Percentiles rank a stretch among this genome's conserved stretches.
Evolutionary conservation across 2,329 filamentous ascomycete species (phyloP).

Genomic region (Stemphylium beticola): DNA sequence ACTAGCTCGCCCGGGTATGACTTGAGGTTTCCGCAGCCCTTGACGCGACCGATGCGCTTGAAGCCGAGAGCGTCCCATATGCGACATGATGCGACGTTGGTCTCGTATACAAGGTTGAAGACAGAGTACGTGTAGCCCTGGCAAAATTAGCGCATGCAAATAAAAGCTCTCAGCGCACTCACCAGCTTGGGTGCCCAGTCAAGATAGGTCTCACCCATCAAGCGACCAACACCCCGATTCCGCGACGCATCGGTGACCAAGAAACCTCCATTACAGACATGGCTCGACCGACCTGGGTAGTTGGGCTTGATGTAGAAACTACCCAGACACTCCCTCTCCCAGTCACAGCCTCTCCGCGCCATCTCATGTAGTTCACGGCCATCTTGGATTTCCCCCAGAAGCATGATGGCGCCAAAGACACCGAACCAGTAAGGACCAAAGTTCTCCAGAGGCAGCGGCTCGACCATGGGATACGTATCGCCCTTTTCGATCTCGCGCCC

Average conservation of each 20-base stretch:
- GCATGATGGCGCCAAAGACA: constrained; percentile 87
- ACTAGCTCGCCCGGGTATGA: constrained; percentile 54
- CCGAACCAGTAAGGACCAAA: constrained; percentile 91
- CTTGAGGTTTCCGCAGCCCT: constrained; percentile 58
- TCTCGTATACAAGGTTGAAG: constrained; percentile 94
- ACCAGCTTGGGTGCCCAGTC: constrained; percentile 60
- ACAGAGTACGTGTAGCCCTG: constrained; percentile 88
- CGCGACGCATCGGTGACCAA: constrained; percentile 56
- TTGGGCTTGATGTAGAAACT: constrained; percentile 96
- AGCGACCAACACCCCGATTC: constrained; percentile 57
- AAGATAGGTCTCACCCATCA: constrained; percentile 60
- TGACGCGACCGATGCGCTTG: constrained; percentile 85
- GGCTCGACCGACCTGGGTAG: constrained; percentile 87
- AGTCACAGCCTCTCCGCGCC: constrained; percentile 63
- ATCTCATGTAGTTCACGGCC: constrained; percentile 60
- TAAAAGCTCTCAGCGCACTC: constrained; percentile 11
- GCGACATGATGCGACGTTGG: constrained; percentile 85
- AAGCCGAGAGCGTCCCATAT: constrained; percentile 94
- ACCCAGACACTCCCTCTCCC: constrained; percentile 81
- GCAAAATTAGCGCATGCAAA: constrained; percentile 6
- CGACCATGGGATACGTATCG: constrained; percentile 89
- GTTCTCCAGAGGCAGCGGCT: constrained; percentile 72
- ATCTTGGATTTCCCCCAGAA: constrained; percentile 71
- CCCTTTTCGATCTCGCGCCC: constrained; percentile 91
- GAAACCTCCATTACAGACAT: constrained; percentile 75